phyloP scores from a whole-genome alignment of 2,329 filamentous ascomycete species.

The Trichoderma arundinaceum region DNA sequence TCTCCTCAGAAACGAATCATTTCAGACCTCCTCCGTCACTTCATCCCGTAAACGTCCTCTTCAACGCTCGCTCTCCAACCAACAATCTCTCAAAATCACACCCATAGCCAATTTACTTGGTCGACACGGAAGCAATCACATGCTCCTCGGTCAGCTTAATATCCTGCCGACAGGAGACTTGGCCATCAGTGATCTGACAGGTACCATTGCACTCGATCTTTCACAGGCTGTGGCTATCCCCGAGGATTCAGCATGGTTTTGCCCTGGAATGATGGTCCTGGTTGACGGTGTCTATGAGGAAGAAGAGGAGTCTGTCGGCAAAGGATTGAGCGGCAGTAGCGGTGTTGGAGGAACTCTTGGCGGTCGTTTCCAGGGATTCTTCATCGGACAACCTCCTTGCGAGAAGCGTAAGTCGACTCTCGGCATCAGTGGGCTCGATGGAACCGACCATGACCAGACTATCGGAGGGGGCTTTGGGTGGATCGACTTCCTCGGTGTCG shows the following conservation, averaged over 20 bases:
- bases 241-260: conserved; percentile 87
- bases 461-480: conserved; percentile 88
- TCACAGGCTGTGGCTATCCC: conserved; percentile 81
- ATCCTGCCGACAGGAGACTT: conserved; percentile 81
- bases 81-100: conserved; percentile 83
- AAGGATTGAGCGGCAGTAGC: conserved; percentile 73
- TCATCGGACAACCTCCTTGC: conserved; percentile 88
- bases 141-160: conserved; percentile 83
- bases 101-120: conserved; percentile 79
- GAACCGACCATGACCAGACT: conserved; percentile 63
- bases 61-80: conserved; percentile 64
- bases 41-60: conserved; percentile 60
- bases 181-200: conserved; percentile 84
- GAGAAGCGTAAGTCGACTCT: conserved; percentile 82
- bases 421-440: conserved; percentile 67
- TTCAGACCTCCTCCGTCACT: conserved; percentile 80
- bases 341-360: conserved; percentile 90
- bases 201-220: conserved; percentile 84
- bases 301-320: conserved; percentile 74
- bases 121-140: conserved; percentile 80
- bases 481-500: conserved; percentile 93
- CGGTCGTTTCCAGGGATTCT: conserved; percentile 89
- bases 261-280: conserved; percentile 93
- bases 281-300: conserved; percentile 97
- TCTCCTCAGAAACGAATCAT: conserved; percentile 88